Percentiles rank a stretch among this genome's conserved stretches.
phyloP scores from a whole-genome alignment of 2,329 filamentous ascomycete genomes.

The Colletotrichum endophyticum region DNA sequence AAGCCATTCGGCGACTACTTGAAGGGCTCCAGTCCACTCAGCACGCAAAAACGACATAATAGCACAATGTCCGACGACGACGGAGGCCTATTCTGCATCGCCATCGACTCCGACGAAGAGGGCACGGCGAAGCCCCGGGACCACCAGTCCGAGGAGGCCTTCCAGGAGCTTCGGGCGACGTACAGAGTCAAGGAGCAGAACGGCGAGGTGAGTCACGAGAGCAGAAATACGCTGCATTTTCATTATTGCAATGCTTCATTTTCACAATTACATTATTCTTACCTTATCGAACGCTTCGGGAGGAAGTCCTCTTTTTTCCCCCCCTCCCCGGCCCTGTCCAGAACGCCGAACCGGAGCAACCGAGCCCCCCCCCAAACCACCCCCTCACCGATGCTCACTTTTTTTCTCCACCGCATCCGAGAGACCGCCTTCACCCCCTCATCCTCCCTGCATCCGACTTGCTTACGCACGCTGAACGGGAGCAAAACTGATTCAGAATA shows the following conservation, averaged over 20 bases:
- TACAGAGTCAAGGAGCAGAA: constrained; percentile 59
- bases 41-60: not conserved
- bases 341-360: not conserved
- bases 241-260: not conserved
- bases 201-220: constrained; percentile 48
- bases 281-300: not conserved
- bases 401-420: not conserved
- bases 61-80: constrained; percentile 26
- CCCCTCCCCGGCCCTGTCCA: not conserved
- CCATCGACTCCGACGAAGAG: constrained; percentile 36
- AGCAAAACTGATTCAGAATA: constrained; percentile 25
- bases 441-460: not conserved
- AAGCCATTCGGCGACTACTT: not conserved
- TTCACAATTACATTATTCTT: not conserved
- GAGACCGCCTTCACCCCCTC: not conserved
- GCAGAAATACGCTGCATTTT: not conserved
- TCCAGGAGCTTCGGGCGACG: constrained; percentile 46
- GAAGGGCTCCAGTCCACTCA: not conserved
- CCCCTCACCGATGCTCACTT: not conserved
- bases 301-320: not conserved
- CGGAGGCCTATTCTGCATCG: constrained; percentile 35
- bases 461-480: not conserved
- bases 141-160: constrained; percentile 54
- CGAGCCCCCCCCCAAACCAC: not conserved
- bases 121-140: constrained; percentile 35